Percentiles rank a stretch among this genome's conserved stretches.
Conservation (phyloP, 257 asterid genomes). For the Gentiana straminea region DNA sequence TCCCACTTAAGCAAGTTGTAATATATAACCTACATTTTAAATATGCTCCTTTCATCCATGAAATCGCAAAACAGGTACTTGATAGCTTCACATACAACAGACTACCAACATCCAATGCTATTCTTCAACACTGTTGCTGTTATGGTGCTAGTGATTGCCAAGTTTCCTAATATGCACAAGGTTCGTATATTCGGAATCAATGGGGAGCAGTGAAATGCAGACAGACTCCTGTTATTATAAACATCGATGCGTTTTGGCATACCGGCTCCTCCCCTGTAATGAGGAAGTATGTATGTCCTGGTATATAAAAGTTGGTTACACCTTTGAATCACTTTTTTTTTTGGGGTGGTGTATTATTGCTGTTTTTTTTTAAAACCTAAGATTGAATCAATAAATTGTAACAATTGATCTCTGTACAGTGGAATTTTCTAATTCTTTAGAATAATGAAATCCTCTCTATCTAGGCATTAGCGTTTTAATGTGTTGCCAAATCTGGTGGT, state of each 20-base stretch:
- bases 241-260: constrained; percentile 10
- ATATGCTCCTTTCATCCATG: too few species aligned
- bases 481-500: not conserved
- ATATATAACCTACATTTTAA: not conserved
- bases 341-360: constrained; percentile 22
- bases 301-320: constrained; percentile 34
- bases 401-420: constrained; percentile 17
- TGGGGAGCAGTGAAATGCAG: constrained; percentile 42
- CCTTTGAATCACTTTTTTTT: not conserved
- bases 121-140: constrained; percentile 71
- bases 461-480: not conserved
- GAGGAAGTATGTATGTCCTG: constrained; percentile 10
- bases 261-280: constrained; percentile 14
- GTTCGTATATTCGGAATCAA: constrained; percentile 84
- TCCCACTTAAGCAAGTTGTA: too few species aligned
- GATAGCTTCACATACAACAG: constrained; percentile 86
- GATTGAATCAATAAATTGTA: constrained; percentile 29
- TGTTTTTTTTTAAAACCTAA: constrained; percentile 19
- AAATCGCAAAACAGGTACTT: constrained; percentile 37
- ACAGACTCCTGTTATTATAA: not conserved
- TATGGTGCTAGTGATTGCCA: constrained; percentile 60
- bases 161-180: constrained; percentile 90
- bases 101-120: constrained; percentile 75
- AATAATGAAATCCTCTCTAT: not conserved
- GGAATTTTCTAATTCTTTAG: not conserved